Conservation (phyloP, 2,329 filamentous ascomycete genomes). For the Clonostachys chloroleuca region DNA sequence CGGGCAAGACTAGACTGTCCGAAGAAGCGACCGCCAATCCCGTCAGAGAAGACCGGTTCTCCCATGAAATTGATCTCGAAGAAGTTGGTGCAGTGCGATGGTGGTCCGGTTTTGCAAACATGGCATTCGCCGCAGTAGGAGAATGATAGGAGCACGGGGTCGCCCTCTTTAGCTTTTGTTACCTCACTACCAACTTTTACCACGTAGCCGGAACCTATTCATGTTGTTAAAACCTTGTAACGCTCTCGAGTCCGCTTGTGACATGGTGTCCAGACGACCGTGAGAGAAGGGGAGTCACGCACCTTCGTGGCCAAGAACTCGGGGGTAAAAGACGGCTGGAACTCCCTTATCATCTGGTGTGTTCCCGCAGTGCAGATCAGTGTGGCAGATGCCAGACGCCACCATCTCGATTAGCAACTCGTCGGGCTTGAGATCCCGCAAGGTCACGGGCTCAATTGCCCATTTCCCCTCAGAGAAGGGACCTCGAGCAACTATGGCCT, state of each 20-base stretch:
- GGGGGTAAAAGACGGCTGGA: conserved; percentile 8
- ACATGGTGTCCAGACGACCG: neutral
- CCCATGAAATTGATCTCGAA: conserved; percentile 40
- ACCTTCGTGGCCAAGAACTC: conserved; percentile 50
- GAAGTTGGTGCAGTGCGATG: conserved; percentile 43
- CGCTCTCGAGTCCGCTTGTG: neutral
- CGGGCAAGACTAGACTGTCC: conserved; percentile 36
- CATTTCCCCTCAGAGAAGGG: conserved; percentile 22
- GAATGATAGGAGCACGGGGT: conserved; percentile 46
- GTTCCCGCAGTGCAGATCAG: conserved; percentile 41
- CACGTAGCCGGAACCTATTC: conserved; percentile 39
- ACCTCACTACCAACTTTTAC: conserved; percentile 31
- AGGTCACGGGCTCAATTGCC: conserved; percentile 19
- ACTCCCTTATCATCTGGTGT: conserved; percentile 8
- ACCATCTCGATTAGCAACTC: conserved; percentile 49
- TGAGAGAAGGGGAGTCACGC: neutral
- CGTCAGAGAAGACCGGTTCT: conserved; percentile 8
- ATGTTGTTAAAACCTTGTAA: neutral
- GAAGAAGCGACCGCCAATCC: conserved; percentile 26
- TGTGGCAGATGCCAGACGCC: conserved; percentile 50
- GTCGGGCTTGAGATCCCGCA: conserved; percentile 24
- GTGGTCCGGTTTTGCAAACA: conserved; percentile 37
- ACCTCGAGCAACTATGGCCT: conserved; percentile 20
- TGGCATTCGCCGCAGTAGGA: conserved; percentile 32
- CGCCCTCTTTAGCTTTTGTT: conserved; percentile 42